phyloP scores from a whole-genome alignment of 2,329 filamentous ascomycete genomes.

The Cercospora sojina region DNA sequence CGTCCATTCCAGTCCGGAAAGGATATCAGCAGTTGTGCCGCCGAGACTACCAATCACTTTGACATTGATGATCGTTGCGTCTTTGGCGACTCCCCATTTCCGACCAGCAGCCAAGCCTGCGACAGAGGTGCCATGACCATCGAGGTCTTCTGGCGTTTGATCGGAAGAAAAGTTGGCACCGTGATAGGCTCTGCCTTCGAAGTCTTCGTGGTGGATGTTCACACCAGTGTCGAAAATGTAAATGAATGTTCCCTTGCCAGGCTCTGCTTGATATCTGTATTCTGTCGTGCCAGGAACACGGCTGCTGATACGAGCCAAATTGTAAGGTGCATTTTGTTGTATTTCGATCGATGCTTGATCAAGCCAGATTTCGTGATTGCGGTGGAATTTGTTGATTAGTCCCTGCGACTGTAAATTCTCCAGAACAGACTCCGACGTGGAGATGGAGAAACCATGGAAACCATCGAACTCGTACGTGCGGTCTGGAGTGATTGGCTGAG shows the following conservation, averaged over 20 bases:
- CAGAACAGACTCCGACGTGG: conserved; percentile 33
- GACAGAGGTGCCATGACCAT: background rate
- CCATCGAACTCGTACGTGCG: conserved; percentile 41
- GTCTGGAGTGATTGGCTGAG: conserved; percentile 15
- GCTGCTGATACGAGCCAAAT: background rate
- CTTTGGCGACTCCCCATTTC: background rate
- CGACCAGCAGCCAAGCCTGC: background rate
- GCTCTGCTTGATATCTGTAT: background rate
- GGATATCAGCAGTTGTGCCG: background rate
- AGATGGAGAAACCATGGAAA: conserved; percentile 44
- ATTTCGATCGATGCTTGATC: conserved; percentile 39
- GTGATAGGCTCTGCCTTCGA: background rate
- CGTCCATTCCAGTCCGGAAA: background rate
- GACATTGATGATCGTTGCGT: background rate
- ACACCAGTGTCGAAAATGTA: background rate
- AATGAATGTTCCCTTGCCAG: background rate
- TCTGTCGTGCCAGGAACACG: background rate
- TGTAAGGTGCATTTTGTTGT: conserved; percentile 38
- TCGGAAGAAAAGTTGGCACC: background rate
- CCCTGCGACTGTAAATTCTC: conserved; percentile 33
- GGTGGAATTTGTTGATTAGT: conserved; percentile 38
- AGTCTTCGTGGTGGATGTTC: background rate
- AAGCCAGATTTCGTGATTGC: conserved; percentile 41
- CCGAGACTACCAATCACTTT: background rate
- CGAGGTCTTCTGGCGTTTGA: background rate